Evolutionary conservation across 257 asterid species (phyloP).

Genomic region (Solanum pimpinellifolium): DNA sequence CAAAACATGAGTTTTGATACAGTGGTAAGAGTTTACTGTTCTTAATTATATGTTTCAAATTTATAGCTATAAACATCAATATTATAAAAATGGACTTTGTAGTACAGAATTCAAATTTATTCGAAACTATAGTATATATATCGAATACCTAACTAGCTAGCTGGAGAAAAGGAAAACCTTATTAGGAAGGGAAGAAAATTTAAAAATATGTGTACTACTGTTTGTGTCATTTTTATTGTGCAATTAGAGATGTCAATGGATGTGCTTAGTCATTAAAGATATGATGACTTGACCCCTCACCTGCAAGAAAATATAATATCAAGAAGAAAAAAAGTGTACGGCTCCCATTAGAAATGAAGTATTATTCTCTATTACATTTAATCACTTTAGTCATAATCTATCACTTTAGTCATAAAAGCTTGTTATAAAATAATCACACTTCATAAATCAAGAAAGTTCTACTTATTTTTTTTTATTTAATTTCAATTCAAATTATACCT

Average conservation of each 20-base stretch:
- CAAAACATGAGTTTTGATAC: background rate
- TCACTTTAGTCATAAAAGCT: background rate
- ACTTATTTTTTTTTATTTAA: background rate
- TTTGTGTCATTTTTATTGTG: background rate
- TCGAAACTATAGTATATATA: fast-evolving
- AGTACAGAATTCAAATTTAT: fast-evolving
- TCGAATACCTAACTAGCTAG: fast-evolving
- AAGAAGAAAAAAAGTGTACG: background rate
- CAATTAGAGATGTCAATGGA: background rate
- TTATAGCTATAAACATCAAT: fast-evolving
- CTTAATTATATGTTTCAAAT: no score
- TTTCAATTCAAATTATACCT: background rate
- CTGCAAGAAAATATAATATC: background rate
- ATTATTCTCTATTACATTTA: background rate
- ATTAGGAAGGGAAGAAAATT: background rate
- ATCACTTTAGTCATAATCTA: background rate
- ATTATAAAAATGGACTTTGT: fast-evolving
- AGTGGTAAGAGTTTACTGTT: fast-evolving
- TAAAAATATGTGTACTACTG: background rate
- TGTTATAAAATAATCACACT: background rate
- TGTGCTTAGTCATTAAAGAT: background rate
- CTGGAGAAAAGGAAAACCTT: fast-evolving
- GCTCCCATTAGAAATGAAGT: background rate
- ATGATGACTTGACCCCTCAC: background rate
- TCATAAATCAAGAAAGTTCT: background rate